Conservation (phyloP, 2,329 filamentous ascomycete genomes). For the Colletotrichum tofieldiae region DNA sequence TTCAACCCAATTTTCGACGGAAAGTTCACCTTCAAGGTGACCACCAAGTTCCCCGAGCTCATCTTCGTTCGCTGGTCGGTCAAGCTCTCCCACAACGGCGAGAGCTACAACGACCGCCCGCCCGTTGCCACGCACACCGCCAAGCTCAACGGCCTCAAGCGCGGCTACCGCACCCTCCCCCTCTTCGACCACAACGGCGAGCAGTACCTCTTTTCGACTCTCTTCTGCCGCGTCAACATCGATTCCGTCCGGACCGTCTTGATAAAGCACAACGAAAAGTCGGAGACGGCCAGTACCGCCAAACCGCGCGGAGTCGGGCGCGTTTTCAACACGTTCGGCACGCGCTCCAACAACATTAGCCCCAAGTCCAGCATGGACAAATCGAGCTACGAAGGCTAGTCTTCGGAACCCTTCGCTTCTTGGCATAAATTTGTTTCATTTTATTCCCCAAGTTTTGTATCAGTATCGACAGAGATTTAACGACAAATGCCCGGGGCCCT, state of each 20-base stretch:
- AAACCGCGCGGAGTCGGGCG: constrained; percentile 71
- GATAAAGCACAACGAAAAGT: constrained; percentile 62
- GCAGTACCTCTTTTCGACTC: constrained; percentile 92
- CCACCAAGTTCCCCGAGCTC: constrained; percentile 94
- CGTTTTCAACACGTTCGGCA: constrained; percentile 66
- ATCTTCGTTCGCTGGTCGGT: constrained; percentile 96
- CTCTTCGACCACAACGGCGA: constrained; percentile 91
- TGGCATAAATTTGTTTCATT: constrained; percentile 36
- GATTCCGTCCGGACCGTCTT: constrained; percentile 71
- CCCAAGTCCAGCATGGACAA: constrained; percentile 68
- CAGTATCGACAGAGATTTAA: constrained; percentile 41
- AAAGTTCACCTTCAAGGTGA: constrained; percentile 83
- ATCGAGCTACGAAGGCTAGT: constrained; percentile 59
- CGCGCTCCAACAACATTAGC: constrained; percentile 64
- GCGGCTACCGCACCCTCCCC: constrained; percentile 93
- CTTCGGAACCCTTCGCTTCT: constrained; percentile 34
- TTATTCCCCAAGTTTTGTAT: constrained; percentile 38
- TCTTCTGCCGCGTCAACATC: constrained; percentile 90
- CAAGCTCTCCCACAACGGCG: constrained; percentile 86
- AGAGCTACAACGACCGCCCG: constrained; percentile 75
- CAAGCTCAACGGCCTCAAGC: constrained; percentile 89
- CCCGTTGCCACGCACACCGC: constrained; percentile 91
- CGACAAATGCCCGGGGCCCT: constrained; percentile 32
- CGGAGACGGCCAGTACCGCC: constrained; percentile 52
- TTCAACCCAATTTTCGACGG: constrained; percentile 94